Base-by-base conservation (phyloP, 2,329 filamentous ascomycete species). In the Aspergillus aculeatus region DNA sequence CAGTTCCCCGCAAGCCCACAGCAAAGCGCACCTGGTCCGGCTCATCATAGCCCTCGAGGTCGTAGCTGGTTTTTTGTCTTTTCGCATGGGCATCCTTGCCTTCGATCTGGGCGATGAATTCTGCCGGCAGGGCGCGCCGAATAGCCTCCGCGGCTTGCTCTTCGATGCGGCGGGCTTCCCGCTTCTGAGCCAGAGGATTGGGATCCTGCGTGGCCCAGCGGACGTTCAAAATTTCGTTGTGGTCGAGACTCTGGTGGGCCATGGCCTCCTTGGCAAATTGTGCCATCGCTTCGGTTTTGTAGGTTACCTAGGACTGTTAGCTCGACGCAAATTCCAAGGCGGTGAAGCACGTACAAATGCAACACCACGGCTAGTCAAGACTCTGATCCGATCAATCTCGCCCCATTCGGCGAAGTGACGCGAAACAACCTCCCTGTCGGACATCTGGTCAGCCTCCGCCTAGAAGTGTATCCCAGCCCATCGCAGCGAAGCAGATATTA, bases 401-500 rank as follows among this genome's bases (percentile, higher is more conserved):
- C 95, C 95, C 93, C 93, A 99, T 83, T 99, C 95, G 24, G 92
- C 89, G 73, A 98, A 97, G 77, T 99, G 95, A 14, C 96, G 84
- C 31, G 94, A 89, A 5, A 98, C 94, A 38, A 98, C 86, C 77
- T 99, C 95, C 73, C 38, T 44, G 16, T 44, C n/a, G 16, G 19
- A 16, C 6, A 19, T 16, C 38, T 19, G 9, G n/a, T 44, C 38
- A 44, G 38, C 38, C 5, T 44, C 38, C n/a, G 5, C 38, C 14
- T 44, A 16, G n/a, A 44, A 16, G 5, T 12, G 3, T 14, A 44
- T 19, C 38, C 11, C 16, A 44, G 38, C 16, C 6, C 16, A 10
- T 44, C 9, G 12, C 9, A 7, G 38, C 38, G n/a, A 5, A 19
- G 16, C 38, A 19, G 38, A 9, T 19, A 44, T 12, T 16, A 44